phyloP scores from a whole-genome alignment of 345 rosid species.

The Eucalyptus cloeziana region DNA sequence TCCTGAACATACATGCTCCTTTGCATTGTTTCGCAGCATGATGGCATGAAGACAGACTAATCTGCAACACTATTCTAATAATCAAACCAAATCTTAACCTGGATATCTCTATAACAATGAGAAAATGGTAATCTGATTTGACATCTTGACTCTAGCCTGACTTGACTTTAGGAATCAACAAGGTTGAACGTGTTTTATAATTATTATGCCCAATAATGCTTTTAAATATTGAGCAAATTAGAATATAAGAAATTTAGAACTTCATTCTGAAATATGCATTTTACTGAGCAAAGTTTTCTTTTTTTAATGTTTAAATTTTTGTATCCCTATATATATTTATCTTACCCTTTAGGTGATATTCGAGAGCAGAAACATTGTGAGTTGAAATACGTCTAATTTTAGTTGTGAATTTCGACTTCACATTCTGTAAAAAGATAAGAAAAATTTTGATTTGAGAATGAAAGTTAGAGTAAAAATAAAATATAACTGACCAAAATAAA shows the following conservation, averaged over 20 bases:
- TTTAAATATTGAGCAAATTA: not conserved
- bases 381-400: accelerated
- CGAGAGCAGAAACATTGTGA: not conserved
- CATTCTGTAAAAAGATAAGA: accelerated
- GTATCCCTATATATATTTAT: not conserved
- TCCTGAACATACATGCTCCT: not conserved
- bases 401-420: accelerated
- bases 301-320: too few relatives aligned
- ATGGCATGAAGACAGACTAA: not conserved
- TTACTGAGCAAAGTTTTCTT: not conserved
- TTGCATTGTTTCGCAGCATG: not conserved
- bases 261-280: not conserved
- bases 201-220: not conserved
- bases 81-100: not conserved
- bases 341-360: not conserved
- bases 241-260: not conserved
- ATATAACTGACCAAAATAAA: accelerated
- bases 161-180: not conserved
- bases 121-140: not conserved
- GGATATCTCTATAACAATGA: not conserved
- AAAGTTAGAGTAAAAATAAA: accelerated
- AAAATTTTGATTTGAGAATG: accelerated
- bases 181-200: not conserved
- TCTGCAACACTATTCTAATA: not conserved
- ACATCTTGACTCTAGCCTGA: not conserved